Base-by-base conservation (phyloP, 2,329 filamentous ascomycete species). In the Aureobasidium lini region DNA sequence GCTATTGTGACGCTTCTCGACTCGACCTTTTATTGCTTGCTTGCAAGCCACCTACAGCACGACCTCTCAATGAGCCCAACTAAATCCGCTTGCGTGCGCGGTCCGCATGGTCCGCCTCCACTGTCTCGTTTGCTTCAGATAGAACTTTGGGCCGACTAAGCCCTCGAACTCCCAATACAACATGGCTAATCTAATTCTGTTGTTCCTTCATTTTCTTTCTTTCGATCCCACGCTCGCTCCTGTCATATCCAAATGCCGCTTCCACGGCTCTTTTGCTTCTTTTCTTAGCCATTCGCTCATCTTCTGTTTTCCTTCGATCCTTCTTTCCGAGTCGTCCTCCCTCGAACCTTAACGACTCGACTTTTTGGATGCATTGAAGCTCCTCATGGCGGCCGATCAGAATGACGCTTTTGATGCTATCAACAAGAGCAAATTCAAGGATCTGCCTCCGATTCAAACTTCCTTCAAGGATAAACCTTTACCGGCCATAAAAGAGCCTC, bases 391-490 rank as follows among this genome's bases (percentile, higher is more conserved):
- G 10, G 44, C 18, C 46, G 56, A 50, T 44, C 56, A 50, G 36
- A 50, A 44, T 59, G 37, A 46, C 32, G 18, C 32, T 39, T 16
- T 50, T 34, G 44, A 36, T 11, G 56, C 44, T 23, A 34, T 46
- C 44, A 43, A 49, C 31, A 43, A 34, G 29, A 53, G 40, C 32
- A 60, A 32, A 23, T 43, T 37, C 40, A 54, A 54, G 37, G 47
- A 60, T 54, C 40, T 60, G 32, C 57, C 57, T 23, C 42, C 49
- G 3, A 53, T 60, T 6, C 47, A 40, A 31, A 60, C 49, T 13
- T 28, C 49, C 6, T 56, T 61, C 39, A 48, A 59, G 10, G 47
- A 62, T 31, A 61, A 61, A 53, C 61, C 58, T 16, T 37, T 62
- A 28, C 61, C 58, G 6, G 57, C 50, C n/a, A 29, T 60, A 40